Conservation (phyloP, 2,329 filamentous ascomycete species). For the Fusarium tuaranense region DNA sequence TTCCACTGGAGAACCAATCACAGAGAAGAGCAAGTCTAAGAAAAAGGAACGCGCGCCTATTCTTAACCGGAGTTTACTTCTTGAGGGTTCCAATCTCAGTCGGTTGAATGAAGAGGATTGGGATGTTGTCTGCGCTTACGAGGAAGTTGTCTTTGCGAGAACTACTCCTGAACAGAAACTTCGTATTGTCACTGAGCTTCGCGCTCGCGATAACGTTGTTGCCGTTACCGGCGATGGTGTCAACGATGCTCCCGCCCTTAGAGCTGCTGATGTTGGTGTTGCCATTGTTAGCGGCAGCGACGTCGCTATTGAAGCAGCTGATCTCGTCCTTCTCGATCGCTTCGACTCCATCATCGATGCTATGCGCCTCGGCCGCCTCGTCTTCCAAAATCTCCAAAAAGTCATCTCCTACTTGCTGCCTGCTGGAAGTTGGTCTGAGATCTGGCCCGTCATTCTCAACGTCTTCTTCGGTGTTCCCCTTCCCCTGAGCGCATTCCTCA, state of each 20-base stretch:
- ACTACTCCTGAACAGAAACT: slow-evolving; percentile 79
- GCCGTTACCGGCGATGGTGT: slow-evolving; percentile 82
- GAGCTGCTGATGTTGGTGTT: slow-evolving; percentile 76
- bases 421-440: slow-evolving; percentile 66
- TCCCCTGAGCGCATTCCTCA: slow-evolving; percentile 64
- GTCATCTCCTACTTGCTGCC: slow-evolving; percentile 60
- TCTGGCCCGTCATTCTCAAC: slow-evolving; percentile 68
- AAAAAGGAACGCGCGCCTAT: slow-evolving; percentile 25
- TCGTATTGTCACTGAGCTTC: slow-evolving; percentile 77
- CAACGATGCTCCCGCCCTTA: slow-evolving; percentile 74
- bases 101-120: slow-evolving; percentile 62
- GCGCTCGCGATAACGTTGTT: slow-evolving; percentile 67
- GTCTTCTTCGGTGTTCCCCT: slow-evolving; percentile 67
- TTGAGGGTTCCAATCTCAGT: slow-evolving; percentile 70
- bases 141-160: slow-evolving; percentile 75
- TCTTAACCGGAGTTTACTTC: slow-evolving; percentile 42
- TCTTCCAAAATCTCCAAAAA: slow-evolving; percentile 57
- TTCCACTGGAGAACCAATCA: not conserved
- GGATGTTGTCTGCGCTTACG: slow-evolving; percentile 60
- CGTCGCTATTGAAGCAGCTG: slow-evolving; percentile 72
- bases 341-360: slow-evolving; percentile 78
- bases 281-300: slow-evolving; percentile 74
- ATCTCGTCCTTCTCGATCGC: slow-evolving; percentile 76
- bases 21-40: slow-evolving; percentile 20
- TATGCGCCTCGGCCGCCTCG: slow-evolving; percentile 59